Percentiles rank a stretch among this genome's conserved stretches.
These are phyloP conservation scores for Ophiostoma novo-ulmi DNA, from an alignment of 2,329 filamentous ascomycete species.

Conservation along the genomic window DNA sequence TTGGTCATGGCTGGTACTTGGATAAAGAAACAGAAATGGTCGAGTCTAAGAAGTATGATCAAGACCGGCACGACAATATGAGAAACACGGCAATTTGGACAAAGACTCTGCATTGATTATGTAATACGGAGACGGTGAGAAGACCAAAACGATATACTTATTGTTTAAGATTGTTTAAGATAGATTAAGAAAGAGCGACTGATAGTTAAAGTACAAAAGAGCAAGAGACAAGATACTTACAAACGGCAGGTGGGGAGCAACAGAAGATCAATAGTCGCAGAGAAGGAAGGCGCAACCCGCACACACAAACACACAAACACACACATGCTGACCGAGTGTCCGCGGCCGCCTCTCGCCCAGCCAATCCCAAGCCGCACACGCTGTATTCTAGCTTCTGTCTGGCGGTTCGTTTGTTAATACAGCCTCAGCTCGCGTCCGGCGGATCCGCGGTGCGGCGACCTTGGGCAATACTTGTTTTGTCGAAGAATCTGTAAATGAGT, in stretches of 20 bases:
- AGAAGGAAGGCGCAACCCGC: conserved; percentile 8
- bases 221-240: not conserved
- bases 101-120: not conserved
- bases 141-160: no score
- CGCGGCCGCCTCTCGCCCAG: not conserved
- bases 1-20: not conserved
- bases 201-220: not conserved
- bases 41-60: not conserved
- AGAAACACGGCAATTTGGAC: not conserved
- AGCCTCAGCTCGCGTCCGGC: conserved; percentile 16
- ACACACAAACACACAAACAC: conserved; percentile 1
- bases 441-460: conserved; percentile 12
- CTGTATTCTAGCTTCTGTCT: not conserved
- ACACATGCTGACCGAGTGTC: conserved; percentile 12
- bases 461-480: not conserved
- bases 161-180: not conserved
- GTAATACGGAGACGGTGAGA: not conserved
- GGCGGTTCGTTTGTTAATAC: not conserved
- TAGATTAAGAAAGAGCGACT: conserved; percentile 7
- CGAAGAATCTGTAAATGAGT: not conserved
- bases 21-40: not conserved
- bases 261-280: not conserved
- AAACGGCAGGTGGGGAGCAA: conserved; percentile 4
- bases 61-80: not conserved
- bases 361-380: conserved; percentile 9